Evolutionary conservation across 768 basidiomycete genomes (phyloP), one percentile per base, ranked within the genome.

Genomic region (Tricholoma furcatifolium): DNA sequence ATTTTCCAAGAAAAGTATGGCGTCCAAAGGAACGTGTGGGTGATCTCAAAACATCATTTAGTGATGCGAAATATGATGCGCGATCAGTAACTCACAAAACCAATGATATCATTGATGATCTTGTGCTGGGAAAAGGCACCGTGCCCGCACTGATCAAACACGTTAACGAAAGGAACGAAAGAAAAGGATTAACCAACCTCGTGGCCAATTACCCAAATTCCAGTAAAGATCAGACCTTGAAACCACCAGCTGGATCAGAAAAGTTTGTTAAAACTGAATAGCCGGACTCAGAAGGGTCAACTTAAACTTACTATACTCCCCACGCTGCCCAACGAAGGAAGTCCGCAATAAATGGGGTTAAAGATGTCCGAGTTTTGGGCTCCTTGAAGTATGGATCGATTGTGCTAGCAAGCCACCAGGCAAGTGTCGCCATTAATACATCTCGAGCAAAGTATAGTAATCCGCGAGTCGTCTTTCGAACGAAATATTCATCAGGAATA

Each of bases 161-260:
- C 9, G 36, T 20, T 43, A 15, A 31, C 24, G 53, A 21, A 24
- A 56, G 50, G 50, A 30, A 46, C 18, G 31, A 24, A 11, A 43
- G 5, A 46, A 47, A 47, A 8, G 23, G 20, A 44, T 45, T 20
- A 8, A 39, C 64, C 20, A 48, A 78, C 79, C 64, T 83, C 81
- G 54, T 83, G 81, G n/a, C 81, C 81, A 39, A 83, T 80, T 24
- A 82, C 79, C 80, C 80, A 83, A 32, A 82, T 71, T 6, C 80
- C 81, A 4, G 80, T 80, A 53, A 82, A 77, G 30, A 79, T 74
- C 15, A 82, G 71, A 15, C 80, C 80, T 63, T 83, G 81, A 61
- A 81, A 80, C 81, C 80, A 83, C 79, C 81, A 83, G 59, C 79
- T 81, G n/a, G n/a, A n/a, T n/a, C n/a, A n/a, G n/a, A n/a, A n/a